Base-by-base conservation (phyloP, 2,329 filamentous ascomycete genomes). In the Talaromyces funiculosus region DNA sequence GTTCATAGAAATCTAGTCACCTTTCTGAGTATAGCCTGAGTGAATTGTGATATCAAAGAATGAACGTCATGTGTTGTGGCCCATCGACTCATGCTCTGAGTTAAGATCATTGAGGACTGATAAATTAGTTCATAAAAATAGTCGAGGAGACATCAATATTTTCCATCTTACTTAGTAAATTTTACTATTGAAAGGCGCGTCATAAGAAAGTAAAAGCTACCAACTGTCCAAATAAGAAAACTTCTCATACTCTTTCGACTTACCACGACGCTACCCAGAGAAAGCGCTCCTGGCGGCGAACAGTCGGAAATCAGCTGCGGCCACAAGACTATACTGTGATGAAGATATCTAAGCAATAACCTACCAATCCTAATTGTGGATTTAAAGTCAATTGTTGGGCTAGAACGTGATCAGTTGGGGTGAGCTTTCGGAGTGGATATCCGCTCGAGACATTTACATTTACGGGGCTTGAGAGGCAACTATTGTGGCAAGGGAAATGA, bases 221-320 rank as follows among this genome's bases (percentile, higher is more conserved):
- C 40, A 33, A 49, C 29, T 37, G 22, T 37, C 16, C 42, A 37
- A 4, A 14, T 33, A 33, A 51, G 42, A 60, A 33, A 42, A 47
- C 57, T 20, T 59, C 57, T 63, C 43, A 53, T 57, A 55, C 43
- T 20, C 22, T 24, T 47, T 20, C 37, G 24, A 60, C 37, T 29
- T 38, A 26, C 42, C 43, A 20, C 38, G 26, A 58, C 3, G 37
- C 45, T 45, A 45, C 38, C 60, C 45, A 61, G 26, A 58, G 45
- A 59, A 45, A 57, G 45, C 35, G 40, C 22, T 40, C 40, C 47
- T 53, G 54, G 45, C 26, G 54, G 61, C 61, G 26, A 58, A 57
- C 31, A 22, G 29, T 42, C 62, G 62, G 62, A 64, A 64, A 53
- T 53, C 10, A 64, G 53, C 42, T 64, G 62, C 62, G 61, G 49